Conservation (phyloP, 345 rosid species). For the Isatis tinctoria region DNA sequence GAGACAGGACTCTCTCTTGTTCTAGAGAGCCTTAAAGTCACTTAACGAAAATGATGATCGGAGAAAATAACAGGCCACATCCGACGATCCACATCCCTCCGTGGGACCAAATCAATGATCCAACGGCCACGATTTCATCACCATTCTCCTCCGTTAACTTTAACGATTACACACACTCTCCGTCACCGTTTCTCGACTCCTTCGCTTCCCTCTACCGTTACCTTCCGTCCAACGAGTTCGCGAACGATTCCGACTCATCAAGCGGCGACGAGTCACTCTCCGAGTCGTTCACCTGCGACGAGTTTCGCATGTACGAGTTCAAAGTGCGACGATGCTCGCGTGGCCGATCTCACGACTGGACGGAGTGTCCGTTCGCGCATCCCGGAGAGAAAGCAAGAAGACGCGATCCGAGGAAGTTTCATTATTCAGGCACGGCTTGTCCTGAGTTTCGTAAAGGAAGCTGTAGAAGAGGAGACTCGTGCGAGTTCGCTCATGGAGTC, state of each 20-base stretch:
- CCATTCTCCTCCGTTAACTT: slow-evolving; percentile 25
- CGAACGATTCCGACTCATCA: slow-evolving; percentile 38
- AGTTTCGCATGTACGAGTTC: slow-evolving; percentile 64
- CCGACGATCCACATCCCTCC: slow-evolving; percentile 57
- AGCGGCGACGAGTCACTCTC: slow-evolving; percentile 37
- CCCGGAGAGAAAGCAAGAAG: slow-evolving; percentile 71
- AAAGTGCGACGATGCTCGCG: slow-evolving; percentile 56
- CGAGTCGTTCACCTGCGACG: slow-evolving; percentile 55
- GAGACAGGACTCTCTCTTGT: not conserved
- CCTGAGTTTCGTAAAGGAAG: slow-evolving; percentile 64
- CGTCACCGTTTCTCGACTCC: slow-evolving; percentile 41
- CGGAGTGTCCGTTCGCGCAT: slow-evolving; percentile 69
- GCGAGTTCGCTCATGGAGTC: slow-evolving; percentile 69
- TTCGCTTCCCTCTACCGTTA: slow-evolving; percentile 52
- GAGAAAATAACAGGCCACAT: slow-evolving; percentile 37
- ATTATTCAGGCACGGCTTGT: slow-evolving; percentile 56
- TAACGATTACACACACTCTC: slow-evolving; percentile 23
- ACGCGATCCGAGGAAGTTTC: slow-evolving; percentile 55
- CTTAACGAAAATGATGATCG: slow-evolving; percentile 49
- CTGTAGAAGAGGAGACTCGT: slow-evolving; percentile 51
- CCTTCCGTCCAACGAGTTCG: slow-evolving; percentile 62
- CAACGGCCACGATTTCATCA: slow-evolving; percentile 30
- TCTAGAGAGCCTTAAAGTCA: not conserved
- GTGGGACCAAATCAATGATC: slow-evolving; percentile 50
- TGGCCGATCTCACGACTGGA: slow-evolving; percentile 71